Base-by-base conservation (phyloP, 768 basidiomycete species). In the Pleurotus pulmonarius region DNA sequence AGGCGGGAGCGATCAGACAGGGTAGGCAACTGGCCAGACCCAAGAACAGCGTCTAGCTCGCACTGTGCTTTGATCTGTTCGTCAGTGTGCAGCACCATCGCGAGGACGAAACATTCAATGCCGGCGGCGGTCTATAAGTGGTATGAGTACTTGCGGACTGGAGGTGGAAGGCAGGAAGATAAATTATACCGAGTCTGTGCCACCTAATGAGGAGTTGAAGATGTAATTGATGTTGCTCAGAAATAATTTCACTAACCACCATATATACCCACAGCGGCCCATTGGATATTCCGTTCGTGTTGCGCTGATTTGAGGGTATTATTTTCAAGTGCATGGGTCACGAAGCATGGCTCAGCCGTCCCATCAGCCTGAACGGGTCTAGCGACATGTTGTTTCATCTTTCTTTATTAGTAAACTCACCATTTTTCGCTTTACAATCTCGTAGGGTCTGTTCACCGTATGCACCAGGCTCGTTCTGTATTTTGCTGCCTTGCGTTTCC, bases 21-120 rank as follows among this genome's bases (percentile, higher is more conserved):
- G 12, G 75, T 79, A 59, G 86, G 86, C 24, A 87, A 77, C 57
- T 83, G 76, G 62, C 84, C 82, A 59, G 66, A 70, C 55, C 86
- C 85, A 59, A 86, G 63, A 9, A 86, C 74, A 40, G 73, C 65
- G 64, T 87, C 86, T 58, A 87, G 78, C 68, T 87, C 86, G 51
- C 71, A 73, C 59, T 85, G 85, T 8, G 85, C 86, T 64, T 78
- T 85, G 65, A 73, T 77, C 60, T 75, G 75, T 24, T 70, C 81
- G 45, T 79, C 80, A 5, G 84, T 83, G 64, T 80, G 71, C 24
- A 83, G 73, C 3, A 81, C 67, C 75, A 87, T 75, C 34, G 83
- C 85, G 45, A 87, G 72, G 69, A 85, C 86, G 59, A 86, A 79
- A 0, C 83, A 76, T 63, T 83, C 78, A 56, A 83, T 74, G 0